Conservation (phyloP, 2,329 filamentous ascomycete species). For the Neurospora crassa region DNA sequence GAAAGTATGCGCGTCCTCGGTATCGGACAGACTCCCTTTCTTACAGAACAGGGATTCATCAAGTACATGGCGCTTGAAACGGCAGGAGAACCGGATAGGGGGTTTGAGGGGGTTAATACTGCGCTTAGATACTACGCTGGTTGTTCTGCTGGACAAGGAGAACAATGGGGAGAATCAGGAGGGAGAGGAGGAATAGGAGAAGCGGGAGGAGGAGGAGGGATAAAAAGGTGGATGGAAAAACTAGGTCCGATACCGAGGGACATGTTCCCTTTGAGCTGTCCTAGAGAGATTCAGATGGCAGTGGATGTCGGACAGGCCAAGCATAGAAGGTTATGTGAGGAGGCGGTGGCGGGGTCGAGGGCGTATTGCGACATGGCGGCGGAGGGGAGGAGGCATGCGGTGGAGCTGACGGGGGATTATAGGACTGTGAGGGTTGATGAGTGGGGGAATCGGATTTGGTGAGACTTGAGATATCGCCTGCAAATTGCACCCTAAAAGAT, state of each 20-base stretch:
- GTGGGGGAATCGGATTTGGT: not conserved
- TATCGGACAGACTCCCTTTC: not conserved
- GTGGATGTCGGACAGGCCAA: not conserved
- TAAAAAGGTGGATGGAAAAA: not conserved
- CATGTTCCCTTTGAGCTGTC: not conserved
- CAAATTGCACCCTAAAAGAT: no score
- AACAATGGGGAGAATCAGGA: no score
- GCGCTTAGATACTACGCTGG: accelerated
- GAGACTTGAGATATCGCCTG: no score
- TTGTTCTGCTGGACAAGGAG: no score
- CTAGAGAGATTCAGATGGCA: not conserved
- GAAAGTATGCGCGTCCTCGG: not conserved
- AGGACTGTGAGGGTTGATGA: not conserved
- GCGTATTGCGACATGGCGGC: not conserved
- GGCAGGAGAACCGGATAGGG: not conserved
- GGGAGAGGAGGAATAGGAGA: no score
- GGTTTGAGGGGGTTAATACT: not conserved
- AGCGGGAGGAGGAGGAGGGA: not conserved
- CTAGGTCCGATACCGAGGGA: not conserved
- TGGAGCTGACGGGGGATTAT: not conserved
- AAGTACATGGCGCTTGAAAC: not conserved
- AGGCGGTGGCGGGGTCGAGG: not conserved
- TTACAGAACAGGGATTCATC: not conserved
- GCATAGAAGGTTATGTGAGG: not conserved
- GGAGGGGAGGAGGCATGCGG: not conserved